Evolutionary conservation across 257 asterid genomes (phyloP), one percentile per base, ranked within the genome.

Genomic region (Cruciata laevipes): DNA sequence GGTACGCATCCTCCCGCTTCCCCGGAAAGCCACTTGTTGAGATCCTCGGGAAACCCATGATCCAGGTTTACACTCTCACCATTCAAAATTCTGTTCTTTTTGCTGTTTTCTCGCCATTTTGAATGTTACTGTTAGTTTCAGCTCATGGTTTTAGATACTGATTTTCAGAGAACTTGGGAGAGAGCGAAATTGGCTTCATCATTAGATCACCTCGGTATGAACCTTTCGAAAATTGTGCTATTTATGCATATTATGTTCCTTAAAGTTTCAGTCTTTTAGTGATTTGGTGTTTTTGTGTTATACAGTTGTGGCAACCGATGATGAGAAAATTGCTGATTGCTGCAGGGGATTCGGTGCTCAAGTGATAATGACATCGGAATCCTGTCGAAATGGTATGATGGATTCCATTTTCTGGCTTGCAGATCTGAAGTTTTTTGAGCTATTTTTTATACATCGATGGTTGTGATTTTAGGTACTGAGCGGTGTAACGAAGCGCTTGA

Each of bases 21-120:
- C 76, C 80, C 12, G 97, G 99, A 67, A 88, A 90, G 71, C 95
- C 97, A n/a, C 96, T 93, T 16, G 86, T 82, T 20, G 71, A 79
- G 74, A 93, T 88, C 84, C 92, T 90, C 35, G 97, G 97, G 66
- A 93, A 93, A 81, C 92, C 96, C 73, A 93, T 90, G 99, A 93
- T 93, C 83, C 97, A 93, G 90, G 99, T 90, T 57, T 27, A 27
- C 30, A 32, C 16, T 7, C 6, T 44, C 44, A 16, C 7, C 4
- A 18, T 56, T 44, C 30, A 25, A 7, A 16, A 51, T 30, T 16
- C 9, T 6, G 17, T 55, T 16, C 0, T 25, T 60, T 60, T 64
- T 25, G 9, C 7, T 5, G 24, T 20, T 53, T 53, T 53, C 27
- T 53, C 16, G 3, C 27, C 14, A 18, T 53, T 53, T 53, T 9